Evolutionary conservation across 176 grass and related monocot genomes (phyloP), one percentile per base, ranked within the genome.

Genomic region (Ampelocalamus luodianensis): DNA sequence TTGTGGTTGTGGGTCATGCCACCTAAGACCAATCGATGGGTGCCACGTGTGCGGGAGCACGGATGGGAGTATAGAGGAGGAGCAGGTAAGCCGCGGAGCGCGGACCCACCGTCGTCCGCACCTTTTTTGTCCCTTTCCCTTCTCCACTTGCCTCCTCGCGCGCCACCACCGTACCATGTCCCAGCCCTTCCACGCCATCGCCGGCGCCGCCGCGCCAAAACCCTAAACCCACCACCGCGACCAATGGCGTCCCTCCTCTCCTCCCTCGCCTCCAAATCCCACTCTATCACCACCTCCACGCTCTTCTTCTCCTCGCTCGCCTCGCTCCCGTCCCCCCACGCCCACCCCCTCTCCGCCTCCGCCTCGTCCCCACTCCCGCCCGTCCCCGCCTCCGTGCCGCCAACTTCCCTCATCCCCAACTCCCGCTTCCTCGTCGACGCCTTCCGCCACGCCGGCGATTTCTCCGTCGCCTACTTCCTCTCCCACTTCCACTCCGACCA

Each of bases 401-500:
- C 46, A 17, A 61, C 89, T 0, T 86, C 89, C 26, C 86, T 96
- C 27, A 94, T 99, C 74, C 96, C 96, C 15, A 63, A 75, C 72
- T 91, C 96, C 6, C 91, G 88, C 29, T 96, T 98, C 91, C 81
- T 98, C 69, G 74, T 98, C 76, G 91, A 98, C 26, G 93, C 91
- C 9, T 98, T 98, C 82, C 91, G 89, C 72, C 89, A 86, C 29
- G 88, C 96, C 17, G 93, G 93, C 13, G 93, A 98, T 72, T 96
- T 94, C 88, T 92, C 91, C 27, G 85, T 88, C 55, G 77, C 96
- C 38, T 98, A 98, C 83, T 98, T 98, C 10, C 89, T 98, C 40
- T 95, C 96, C 64, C 96, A 98, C 86, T 98, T 98, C 88, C 96
- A 98, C 86, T 90, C 96, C 20, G 96, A 98, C 43, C 96, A 98